Evolutionary conservation across 495 filamentous ascomycete species (phyloP).

Genomic region (Penicillium egyptiacum): DNA sequence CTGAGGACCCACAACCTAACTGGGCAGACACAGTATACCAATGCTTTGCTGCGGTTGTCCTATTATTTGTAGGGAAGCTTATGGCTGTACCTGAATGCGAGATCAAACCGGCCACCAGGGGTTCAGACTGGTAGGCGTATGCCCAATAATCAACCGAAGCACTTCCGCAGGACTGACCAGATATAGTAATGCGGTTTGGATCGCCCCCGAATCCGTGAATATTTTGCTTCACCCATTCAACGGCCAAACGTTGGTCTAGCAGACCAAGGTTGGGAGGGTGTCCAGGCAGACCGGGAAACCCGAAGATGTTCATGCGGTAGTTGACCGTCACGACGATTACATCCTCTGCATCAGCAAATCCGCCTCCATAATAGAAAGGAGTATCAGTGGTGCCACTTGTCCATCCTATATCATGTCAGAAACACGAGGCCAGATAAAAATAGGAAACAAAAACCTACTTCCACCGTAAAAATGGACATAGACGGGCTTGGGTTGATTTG

Average conservation of each 20-base stretch:
- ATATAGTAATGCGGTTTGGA: conserved; percentile 53
- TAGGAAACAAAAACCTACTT: conserved; percentile 23
- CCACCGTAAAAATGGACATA: conserved; percentile 41
- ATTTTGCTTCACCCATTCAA: conserved; percentile 62
- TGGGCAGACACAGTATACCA: conserved; percentile 43
- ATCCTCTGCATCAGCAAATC: conserved; percentile 38
- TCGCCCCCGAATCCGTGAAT: conserved; percentile 55
- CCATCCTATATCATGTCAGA: conserved; percentile 1
- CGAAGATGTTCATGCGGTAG: conserved; percentile 53
- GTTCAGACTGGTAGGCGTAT: conserved; percentile 45
- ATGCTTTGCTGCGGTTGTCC: conserved; percentile 17
- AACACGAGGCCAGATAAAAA: neutral
- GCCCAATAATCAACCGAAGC: conserved; percentile 52
- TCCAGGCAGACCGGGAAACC: conserved; percentile 48
- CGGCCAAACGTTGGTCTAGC: conserved; percentile 45
- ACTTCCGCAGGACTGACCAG: conserved; percentile 52
- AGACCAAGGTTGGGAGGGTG: conserved; percentile 40
- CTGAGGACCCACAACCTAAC: conserved; percentile 38
- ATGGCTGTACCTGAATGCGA: conserved; percentile 54
- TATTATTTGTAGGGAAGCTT: conserved; percentile 40
- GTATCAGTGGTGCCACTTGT: conserved; percentile 22
- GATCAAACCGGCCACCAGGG: conserved; percentile 48
- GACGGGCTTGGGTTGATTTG: conserved; percentile 31
- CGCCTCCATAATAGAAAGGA: conserved; percentile 43
- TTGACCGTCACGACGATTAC: conserved; percentile 48